Percentiles rank a stretch among this genome's conserved stretches.
These are phyloP conservation scores for Penicillium brevicompactum DNA, from an alignment of 2,329 filamentous ascomycete species.

Conservation along the genomic window DNA sequence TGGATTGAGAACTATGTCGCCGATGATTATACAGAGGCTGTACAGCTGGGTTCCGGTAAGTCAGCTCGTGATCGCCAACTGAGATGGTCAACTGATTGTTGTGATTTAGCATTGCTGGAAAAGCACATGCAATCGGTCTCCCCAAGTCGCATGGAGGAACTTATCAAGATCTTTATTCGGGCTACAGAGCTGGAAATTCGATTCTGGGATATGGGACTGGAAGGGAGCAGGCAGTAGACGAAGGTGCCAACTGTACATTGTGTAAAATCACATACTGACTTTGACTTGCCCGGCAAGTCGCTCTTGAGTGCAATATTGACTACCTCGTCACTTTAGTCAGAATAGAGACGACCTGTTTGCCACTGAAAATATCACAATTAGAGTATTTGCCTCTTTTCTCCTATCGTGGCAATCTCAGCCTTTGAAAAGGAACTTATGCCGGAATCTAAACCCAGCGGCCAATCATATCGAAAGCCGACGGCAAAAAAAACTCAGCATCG, in stretches of 20 bases:
- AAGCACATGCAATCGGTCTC: constrained; percentile 73
- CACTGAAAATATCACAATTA: background rate
- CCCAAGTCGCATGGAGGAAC: constrained; percentile 73
- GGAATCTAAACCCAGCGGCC: background rate
- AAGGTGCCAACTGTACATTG: no score
- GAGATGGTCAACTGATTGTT: constrained; percentile 7
- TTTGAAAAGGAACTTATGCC: background rate
- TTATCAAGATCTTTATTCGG: constrained; percentile 81
- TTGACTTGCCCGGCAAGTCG: no score
- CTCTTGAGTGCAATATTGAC: no score
- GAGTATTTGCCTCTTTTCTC: constrained; percentile 2
- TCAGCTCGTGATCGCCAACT: background rate
- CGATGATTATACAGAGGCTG: constrained; percentile 74
- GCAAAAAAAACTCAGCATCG: background rate
- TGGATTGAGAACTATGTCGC: constrained; percentile 91
- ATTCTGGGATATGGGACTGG: constrained; percentile 72
- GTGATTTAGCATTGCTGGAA: constrained; percentile 68
- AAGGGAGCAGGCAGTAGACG: constrained; percentile 16
- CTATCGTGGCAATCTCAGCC: background rate
- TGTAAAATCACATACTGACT: no score
- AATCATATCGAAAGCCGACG: background rate
- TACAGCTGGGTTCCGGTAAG: constrained; percentile 69
- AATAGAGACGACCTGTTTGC: background rate
- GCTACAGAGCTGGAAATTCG: constrained; percentile 78
- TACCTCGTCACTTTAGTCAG: background rate